Conservation (phyloP, 345 rosid genomes). For the Aurinia saxatilis region DNA sequence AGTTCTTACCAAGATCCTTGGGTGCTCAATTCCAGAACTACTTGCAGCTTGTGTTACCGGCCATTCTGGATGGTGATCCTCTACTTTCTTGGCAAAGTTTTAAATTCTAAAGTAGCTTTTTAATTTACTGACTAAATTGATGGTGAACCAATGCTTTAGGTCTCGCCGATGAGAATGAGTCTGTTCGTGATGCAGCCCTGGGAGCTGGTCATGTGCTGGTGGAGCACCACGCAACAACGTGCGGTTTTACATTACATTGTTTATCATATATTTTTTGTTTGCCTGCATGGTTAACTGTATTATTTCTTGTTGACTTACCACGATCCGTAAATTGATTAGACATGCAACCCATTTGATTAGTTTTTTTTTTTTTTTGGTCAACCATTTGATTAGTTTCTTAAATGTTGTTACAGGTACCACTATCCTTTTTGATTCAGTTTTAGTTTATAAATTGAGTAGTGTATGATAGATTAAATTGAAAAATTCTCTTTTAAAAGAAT, state of each 20-base stretch:
- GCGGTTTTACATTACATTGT: constrained; percentile 1
- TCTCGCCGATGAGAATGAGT: constrained; percentile 98
- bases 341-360: not conserved
- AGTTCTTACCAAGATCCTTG: constrained; percentile 94
- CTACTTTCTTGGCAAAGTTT: not conserved
- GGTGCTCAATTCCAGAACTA: constrained; percentile 94
- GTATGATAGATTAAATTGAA: not conserved
- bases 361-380: too few relatives aligned
- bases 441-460: not conserved
- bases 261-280: not conserved
- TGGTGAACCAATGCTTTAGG: constrained; percentile 41
- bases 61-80: constrained; percentile 79
- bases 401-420: not conserved
- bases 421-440: not conserved
- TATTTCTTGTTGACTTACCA: not conserved
- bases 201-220: constrained; percentile 98
- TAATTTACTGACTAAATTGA: constrained; percentile 2
- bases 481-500: not conserved
- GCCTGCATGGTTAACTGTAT: not conserved
- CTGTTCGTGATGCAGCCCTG: constrained; percentile 97
- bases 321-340: not conserved
- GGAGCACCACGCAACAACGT: constrained; percentile 98
- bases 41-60: constrained; percentile 88
- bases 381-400: not conserved
- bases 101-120: constrained; percentile 6